Evolutionary conservation across 169 alveolate species (phyloP), one percentile per base, ranked within the genome.

Genomic region (Eimeria falciformis): DNA sequence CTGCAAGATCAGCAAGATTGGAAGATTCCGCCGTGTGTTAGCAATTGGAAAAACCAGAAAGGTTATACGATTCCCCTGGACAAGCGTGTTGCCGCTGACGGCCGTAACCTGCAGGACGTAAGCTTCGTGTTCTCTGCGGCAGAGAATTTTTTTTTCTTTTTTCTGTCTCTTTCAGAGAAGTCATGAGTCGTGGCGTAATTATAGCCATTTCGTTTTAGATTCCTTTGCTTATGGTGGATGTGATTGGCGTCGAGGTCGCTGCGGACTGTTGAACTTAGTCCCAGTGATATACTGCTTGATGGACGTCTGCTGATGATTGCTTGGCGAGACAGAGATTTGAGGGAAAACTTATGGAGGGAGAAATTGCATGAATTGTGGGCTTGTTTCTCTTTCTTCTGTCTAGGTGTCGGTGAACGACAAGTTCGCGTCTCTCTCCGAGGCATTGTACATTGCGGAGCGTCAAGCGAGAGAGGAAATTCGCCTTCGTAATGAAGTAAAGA

Each of bases 31-130:
- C 99, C 99, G 3, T 97, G 99, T 83, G 98, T 98, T 75, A 97
- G 99, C 77, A 98, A 98, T 95, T 98, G 99, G 99, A 98, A 98
- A 95, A 99, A 99, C 89, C 98, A 99, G 58, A 98, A 97, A 97
- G 99, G 99, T 0, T 98, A 98, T 95, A 98, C 99, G 45, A 97
- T 98, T 46, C 99, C 99, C 11, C 94, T 99, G 25, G 99, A 98
- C 94, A 99, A 98, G 97, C 96, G 99, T 79, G 96, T 98, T 18
- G 98, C 97, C 62, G 99, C 99, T n/a, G 99, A 99, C 92, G 99
- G 99, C 73, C 94, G 99, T 75, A 96, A 98, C 89, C 95, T 98
- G 93, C 97, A 97, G 92, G 98, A 97, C 84, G 96, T 96, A 27
- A 68, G 84, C 21, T 27, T 29, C 29, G 25, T 53, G 65, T 53